Percentiles rank a stretch among this genome's conserved stretches.
Conservation (phyloP, 1,284 basidiomycete species). For the Entoloma clypeatum region DNA sequence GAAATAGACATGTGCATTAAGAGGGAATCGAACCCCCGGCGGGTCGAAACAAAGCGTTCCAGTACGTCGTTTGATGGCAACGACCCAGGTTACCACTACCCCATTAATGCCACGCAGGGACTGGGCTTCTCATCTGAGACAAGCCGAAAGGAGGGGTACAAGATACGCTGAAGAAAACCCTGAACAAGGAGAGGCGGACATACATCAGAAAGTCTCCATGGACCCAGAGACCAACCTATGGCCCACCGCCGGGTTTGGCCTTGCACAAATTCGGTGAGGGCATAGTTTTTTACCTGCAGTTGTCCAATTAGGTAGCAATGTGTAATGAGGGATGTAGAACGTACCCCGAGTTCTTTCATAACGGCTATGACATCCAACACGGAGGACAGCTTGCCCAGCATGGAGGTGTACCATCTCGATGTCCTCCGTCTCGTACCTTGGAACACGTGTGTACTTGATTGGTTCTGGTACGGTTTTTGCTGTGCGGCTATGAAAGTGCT, state of each 20-base stretch:
- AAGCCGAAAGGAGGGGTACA: no score
- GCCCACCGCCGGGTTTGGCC: slow-evolving; percentile 89
- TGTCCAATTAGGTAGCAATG: neutral
- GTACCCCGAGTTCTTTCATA: slow-evolving; percentile 52
- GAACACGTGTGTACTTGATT: neutral
- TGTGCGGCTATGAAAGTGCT: no score
- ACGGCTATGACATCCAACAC: slow-evolving; percentile 56
- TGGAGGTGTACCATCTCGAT: slow-evolving; percentile 85
- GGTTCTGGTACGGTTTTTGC: no score
- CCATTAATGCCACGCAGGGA: slow-evolving; percentile 47
- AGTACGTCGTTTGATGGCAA: no score
- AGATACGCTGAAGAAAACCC: no score
- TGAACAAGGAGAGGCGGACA: slow-evolving; percentile 27
- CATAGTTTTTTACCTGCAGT: slow-evolving; percentile 77
- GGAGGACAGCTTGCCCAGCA: slow-evolving; percentile 85
- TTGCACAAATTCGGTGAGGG: slow-evolving; percentile 77
- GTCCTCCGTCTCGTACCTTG: neutral
- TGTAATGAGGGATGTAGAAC: slow-evolving; percentile 16
- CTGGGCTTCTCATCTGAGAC: no score
- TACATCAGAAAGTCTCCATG: slow-evolving; percentile 72
- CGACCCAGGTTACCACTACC: slow-evolving; percentile 51
- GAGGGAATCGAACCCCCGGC: slow-evolving; percentile 77
- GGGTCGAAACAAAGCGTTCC: no score
- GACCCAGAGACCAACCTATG: slow-evolving; percentile 77
- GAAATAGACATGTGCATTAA: no score